A percentile compares a stretch with the other conserved stretches of the same genome.
Evolutionary conservation across 163 green algal genomes (phyloP).

Genomic region (Chloromonas sp.): DNA sequence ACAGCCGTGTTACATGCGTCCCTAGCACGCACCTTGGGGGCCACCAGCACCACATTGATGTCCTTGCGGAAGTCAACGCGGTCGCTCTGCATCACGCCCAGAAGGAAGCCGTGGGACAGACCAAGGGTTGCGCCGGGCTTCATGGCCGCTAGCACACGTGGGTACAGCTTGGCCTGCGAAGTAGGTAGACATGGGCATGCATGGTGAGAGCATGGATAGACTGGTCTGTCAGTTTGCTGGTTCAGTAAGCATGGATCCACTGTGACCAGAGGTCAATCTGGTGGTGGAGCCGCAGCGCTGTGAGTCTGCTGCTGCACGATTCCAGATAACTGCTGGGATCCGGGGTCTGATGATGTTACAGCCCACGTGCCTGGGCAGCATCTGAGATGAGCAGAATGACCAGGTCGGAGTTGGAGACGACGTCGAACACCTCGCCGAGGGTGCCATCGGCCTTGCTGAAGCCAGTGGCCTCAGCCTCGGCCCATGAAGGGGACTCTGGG

Average conservation of each 20-base stretch:
- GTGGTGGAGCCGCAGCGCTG: too few species aligned
- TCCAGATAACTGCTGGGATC: too few species aligned
- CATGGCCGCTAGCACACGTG: constrained; percentile 91
- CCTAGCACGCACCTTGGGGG: constrained; percentile 78
- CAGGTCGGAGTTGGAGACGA: constrained; percentile 84
- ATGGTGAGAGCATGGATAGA: too few species aligned
- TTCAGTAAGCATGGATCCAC: too few species aligned
- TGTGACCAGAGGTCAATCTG: too few species aligned
- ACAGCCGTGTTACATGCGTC: neutral
- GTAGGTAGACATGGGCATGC: too few species aligned
- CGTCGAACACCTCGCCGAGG: constrained; percentile 93
- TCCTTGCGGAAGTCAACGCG: constrained; percentile 90
- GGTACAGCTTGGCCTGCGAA: constrained; percentile 88
- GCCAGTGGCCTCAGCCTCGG: constrained; percentile 79
- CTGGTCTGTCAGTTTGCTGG: too few species aligned
- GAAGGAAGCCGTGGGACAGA: constrained; percentile 97
- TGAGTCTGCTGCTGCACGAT: too few species aligned
- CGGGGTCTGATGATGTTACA: too few species aligned
- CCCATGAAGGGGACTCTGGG: constrained; percentile 62
- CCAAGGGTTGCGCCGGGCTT: constrained; percentile 94
- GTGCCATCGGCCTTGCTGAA: constrained; percentile 93
- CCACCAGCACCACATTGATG: constrained; percentile 98
- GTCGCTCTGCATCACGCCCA: constrained; percentile 87
- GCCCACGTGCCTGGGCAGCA: constrained; percentile 70
- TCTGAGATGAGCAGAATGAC: constrained; percentile 95